Evolutionary conservation across 75 land plant genomes (phyloP).

Genomic region (Pseudotsuga menziesii): DNA sequence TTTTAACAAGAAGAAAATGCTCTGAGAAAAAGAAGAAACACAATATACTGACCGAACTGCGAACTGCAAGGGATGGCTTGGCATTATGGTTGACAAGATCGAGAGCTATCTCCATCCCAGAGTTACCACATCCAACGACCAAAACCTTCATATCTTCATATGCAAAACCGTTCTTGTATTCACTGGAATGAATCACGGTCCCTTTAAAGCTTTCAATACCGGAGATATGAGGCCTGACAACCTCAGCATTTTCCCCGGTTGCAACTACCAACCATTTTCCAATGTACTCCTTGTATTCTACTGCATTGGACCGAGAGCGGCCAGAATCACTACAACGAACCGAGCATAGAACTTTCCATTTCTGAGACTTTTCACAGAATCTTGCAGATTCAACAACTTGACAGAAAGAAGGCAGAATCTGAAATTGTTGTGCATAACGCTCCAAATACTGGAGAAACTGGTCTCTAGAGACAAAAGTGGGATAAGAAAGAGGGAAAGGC

Average conservation of each 20-base stretch:
- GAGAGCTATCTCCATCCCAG: constrained; percentile 71
- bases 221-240: constrained; percentile 24
- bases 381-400: constrained; percentile 26
- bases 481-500: constrained; percentile 33
- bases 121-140: constrained; percentile 73
- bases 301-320: background rate
- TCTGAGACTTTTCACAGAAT: background rate
- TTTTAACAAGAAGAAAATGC: too few relatives aligned
- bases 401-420: constrained; percentile 32
- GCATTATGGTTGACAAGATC: constrained; percentile 53
- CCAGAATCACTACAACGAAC: background rate
- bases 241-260: constrained; percentile 53
- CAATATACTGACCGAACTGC: constrained; percentile 42
- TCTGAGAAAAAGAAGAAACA: background rate
- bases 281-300: constrained; percentile 14
- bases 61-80: constrained; percentile 45
- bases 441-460: constrained; percentile 60
- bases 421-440: constrained; percentile 30
- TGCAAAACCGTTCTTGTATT: constrained; percentile 20
- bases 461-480: constrained; percentile 37
- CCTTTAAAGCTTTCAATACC: constrained; percentile 36
- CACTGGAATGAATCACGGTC: constrained; percentile 16
- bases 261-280: constrained; percentile 50
- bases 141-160: constrained; percentile 36
- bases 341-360: constrained; percentile 14